Evolutionary conservation across 192 early-diverging fungal species (phyloP), one percentile per base, ranked within the genome.

Genomic region (Gigaspora rosea): DNA sequence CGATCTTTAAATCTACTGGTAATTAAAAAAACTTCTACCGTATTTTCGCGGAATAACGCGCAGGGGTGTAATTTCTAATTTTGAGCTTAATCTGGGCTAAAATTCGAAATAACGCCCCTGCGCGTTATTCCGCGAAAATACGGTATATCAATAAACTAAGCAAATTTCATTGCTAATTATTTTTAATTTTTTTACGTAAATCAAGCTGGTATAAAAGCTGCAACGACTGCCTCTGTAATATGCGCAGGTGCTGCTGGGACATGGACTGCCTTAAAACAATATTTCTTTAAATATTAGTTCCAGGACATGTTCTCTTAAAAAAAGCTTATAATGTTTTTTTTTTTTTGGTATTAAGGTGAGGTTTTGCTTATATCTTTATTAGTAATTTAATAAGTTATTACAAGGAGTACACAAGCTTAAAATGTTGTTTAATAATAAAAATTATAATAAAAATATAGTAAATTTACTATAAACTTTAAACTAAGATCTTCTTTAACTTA

Each of bases 1-100:
- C 89, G 74, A 78, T 95, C 47, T 95, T 93, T 80, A 95, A 95
- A 86, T 88, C 86, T 20, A 90, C 90, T 46, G 87, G 81, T 82
- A 83, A 75, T 48, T 79, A 68, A n/a, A 51, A 2, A 2, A 64
- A n/a, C 27, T 48, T 22, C 15, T 57, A 16, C 2, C 41, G 0
- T 27, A 27, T 27, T 27, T 27, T 27, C 27, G 27, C 27, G 27
- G 27, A 27, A 27, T 27, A 27, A 27, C 27, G 1, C 27, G 27
- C 27, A 68, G 22, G 33, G 41, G 18, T 56, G 32, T 57, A 47
- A 16, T 4, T 27, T 58, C 62, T 20, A 48, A 20, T 48, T 52
- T 54, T 49, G 54, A 61, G 6, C 18, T 41, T 58, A 57, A 51
- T 41, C 22, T 48, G 41, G 58, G 51, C 20, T 66, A 63, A 32